Percentiles rank a stretch among this genome's conserved stretches.
Evolutionary conservation across 306 rosid species (phyloP).

Genomic region (Ormosia emarginata): DNA sequence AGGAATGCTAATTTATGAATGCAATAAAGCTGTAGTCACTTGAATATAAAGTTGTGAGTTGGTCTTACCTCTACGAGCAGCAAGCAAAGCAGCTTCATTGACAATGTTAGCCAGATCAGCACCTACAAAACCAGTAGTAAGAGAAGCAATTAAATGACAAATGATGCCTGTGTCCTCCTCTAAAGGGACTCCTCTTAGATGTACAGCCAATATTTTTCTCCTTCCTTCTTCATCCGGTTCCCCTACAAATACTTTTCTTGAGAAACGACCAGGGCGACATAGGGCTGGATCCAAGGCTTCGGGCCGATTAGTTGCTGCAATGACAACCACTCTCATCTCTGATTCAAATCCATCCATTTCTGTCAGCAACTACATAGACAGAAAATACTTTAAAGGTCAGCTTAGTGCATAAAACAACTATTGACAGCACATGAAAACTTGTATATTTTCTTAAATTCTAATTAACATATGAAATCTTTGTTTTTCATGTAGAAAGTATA

Average conservation of each 20-base stretch:
- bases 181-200: slow-evolving; percentile 85
- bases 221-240: slow-evolving; percentile 96
- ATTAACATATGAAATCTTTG: background rate
- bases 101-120: slow-evolving; percentile 93
- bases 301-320: slow-evolving; percentile 95
- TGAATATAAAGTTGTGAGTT: background rate
- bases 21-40: background rate
- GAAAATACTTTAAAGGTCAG: slow-evolving; percentile 11
- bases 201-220: slow-evolving; percentile 87
- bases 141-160: slow-evolving; percentile 75
- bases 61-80: slow-evolving; percentile 88
- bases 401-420: background rate
- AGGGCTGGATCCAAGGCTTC: slow-evolving; percentile 94
- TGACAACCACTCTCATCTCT: slow-evolving; percentile 76
- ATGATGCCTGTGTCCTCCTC: slow-evolving; percentile 71
- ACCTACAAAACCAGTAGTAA: slow-evolving; percentile 86
- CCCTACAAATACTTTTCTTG: slow-evolving; percentile 86
- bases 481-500: background rate
- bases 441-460: background rate
- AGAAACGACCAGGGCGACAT: slow-evolving; percentile 98
- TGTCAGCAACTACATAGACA: slow-evolving; percentile 67
- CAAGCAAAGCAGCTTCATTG: slow-evolving; percentile 89
- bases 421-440: background rate
- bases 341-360: slow-evolving; percentile 99
- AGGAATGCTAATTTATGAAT: background rate